Base-by-base conservation (phyloP, 2,329 filamentous ascomycete species). In the Colletotrichum sp. region DNA sequence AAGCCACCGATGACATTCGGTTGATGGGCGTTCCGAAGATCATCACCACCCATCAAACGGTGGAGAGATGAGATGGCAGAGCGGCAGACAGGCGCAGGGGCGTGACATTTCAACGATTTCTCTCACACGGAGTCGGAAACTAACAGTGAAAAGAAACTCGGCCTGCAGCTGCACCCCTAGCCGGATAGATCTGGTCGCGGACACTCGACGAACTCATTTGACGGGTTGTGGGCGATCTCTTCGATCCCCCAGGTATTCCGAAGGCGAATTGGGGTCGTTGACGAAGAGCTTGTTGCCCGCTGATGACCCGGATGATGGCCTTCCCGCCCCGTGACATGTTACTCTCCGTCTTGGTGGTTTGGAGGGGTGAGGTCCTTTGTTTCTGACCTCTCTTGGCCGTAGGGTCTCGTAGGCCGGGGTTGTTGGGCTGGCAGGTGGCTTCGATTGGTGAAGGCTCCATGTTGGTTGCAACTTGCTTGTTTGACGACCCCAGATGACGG, bases 1-100 rank as follows among this genome's bases (percentile, higher is more conserved):
- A 26, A 28, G 32, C 66, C 65, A n/a, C 52, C 39, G 30, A 22
- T 66, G 26, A n/a, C 59, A 44, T 44, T 70, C 71, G 74, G 74
- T 70, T 55, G 59, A 75, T 70, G 48, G 48, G 60, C 59, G 63
- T 76, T 48, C 74, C 60, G 74, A 71, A 28, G 74, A 76, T 76
- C 74, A 39, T 52, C 65, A 62, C 57, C 24, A 24, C 34, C 69
- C 32, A 74, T 65, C 34, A 55, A 48, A 60, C 28, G 34, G 48
- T 26, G 36, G 52, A 8, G 65, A 76, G 59, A 66, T 70, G 59
- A 66, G 63, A 76, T 76, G 71, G 71, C 65, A 75, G 65, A 70
- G 59, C 16, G 44, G 48, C 16, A 72, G 32, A 59, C 34, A 57
- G 68, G 34, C 44, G 44, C 44, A 48, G 71, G 65, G 59, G 34